Evolutionary conservation across 1,139 yeast species (phyloP), one percentile per base, ranked within the genome.

Genomic region (Yamadazyma dushanensis): DNA sequence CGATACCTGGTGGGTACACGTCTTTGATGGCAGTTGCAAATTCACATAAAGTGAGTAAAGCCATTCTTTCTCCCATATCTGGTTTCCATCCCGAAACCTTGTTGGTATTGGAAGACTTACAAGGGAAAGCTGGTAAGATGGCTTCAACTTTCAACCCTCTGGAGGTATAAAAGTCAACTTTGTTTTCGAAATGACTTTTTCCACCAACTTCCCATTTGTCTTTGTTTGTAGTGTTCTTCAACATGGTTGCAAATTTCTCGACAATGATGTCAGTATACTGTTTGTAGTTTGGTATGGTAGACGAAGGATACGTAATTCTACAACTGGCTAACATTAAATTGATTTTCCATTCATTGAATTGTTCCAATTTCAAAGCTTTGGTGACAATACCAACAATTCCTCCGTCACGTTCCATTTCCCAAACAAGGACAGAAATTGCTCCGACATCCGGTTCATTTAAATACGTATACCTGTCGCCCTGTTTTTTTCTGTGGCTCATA

Each of bases 61-160:
- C 73, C 46, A 68, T 50, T 36, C 55, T 61, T 44, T 68, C 74
- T 3, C 73, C 74, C 44, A 57, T 57, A 45, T 78, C 84, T 1
- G 84, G 84, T 32, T 59, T 49, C 19, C 54, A 46, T 3, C 76
- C 70, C 24, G 67, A 62, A n/a, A 78, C 83, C 51, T 78, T 78
- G 27, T 72, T 66, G 28, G 53, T 42, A 44, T 78, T 78, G 11
- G 82, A 76, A 0, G 83, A 76, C 49, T 78, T 78, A 49, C 83
- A 78, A 3, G 84, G 84, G 45, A 78, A 78, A 1, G 83, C 84
- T 3, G 84, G 84, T 35, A 78, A 57, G 7, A 77, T 80, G 8
- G 80, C 77, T 52, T 77, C 80, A 39, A 78, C 63, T 27, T 66
- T 64, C 21, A 66, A 45, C 39, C 64, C 59, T 45, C 77, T 63